Evolutionary conservation across 106 monocot species (phyloP).

Genomic region (Apostasia ramifera): DNA sequence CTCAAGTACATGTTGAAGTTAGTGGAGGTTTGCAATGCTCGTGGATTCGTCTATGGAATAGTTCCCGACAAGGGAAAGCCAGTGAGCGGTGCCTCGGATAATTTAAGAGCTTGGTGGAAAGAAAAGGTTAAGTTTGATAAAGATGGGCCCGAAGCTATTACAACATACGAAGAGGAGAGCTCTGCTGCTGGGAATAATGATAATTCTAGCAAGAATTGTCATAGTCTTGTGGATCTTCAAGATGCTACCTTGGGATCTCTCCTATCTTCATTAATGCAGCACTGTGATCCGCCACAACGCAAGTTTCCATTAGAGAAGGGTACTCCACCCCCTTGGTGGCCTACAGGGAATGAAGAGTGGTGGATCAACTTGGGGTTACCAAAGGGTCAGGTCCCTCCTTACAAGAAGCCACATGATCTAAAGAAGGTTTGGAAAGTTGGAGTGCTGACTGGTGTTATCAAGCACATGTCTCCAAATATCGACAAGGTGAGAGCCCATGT

Average conservation of each 20-base stretch:
- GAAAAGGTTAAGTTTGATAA: slow-evolving; percentile 99
- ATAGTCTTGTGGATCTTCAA: slow-evolving; percentile 77
- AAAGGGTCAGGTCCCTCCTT: slow-evolving; percentile 42
- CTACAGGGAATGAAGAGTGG: slow-evolving; percentile 87
- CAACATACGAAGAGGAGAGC: slow-evolving; percentile 69
- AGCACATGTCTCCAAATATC: slow-evolving; percentile 97
- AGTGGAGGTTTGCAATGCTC: slow-evolving; percentile 94
- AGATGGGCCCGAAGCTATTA: slow-evolving; percentile 79
- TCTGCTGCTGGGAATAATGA: slow-evolving; percentile 33
- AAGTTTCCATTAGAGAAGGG: slow-evolving; percentile 89
- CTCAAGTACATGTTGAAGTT: slow-evolving; percentile 97
- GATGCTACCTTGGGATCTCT: slow-evolving; percentile 97
- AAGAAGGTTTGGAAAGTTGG: slow-evolving; percentile 98
- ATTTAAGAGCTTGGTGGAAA: slow-evolving; percentile 99
- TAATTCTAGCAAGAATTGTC: slow-evolving; percentile 34
- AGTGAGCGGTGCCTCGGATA: slow-evolving; percentile 90
- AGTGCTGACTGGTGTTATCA: slow-evolving; percentile 82
- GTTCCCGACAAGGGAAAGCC: slow-evolving; percentile 98
- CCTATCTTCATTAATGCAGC: slow-evolving; percentile 92
- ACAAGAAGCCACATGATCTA: slow-evolving; percentile 94
- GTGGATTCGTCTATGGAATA: slow-evolving; percentile 96
- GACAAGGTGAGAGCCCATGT: slow-evolving; percentile 76
- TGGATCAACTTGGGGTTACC: slow-evolving; percentile 68
- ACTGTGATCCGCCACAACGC: slow-evolving; percentile 85
- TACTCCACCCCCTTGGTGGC: slow-evolving; percentile 93